Evolutionary conservation across 495 filamentous ascomycete genomes (phyloP).

Genomic region (Lasiosphaeria hispida): DNA sequence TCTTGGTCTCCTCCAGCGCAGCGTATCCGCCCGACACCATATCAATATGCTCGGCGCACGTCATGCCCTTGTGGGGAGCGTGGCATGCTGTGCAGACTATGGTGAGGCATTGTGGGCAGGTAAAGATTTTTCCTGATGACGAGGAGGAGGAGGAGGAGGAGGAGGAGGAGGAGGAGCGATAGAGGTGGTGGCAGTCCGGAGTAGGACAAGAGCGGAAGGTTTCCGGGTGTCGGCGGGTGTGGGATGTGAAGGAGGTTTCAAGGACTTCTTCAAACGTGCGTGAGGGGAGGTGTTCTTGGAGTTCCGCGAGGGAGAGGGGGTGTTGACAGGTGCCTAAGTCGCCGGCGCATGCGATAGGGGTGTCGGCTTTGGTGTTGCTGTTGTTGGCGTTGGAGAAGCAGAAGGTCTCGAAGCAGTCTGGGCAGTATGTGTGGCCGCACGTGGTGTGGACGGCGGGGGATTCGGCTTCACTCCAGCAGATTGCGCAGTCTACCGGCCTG

Average conservation of each 20-base stretch:
- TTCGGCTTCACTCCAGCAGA: slow-evolving; percentile 43
- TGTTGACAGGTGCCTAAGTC: slow-evolving; percentile 24
- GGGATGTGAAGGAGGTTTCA: slow-evolving; percentile 33
- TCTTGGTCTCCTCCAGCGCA: slow-evolving; percentile 30
- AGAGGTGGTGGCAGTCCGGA: slow-evolving; percentile 41
- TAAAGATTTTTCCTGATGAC: slow-evolving; percentile 17
- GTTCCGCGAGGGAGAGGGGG: slow-evolving; percentile 29
- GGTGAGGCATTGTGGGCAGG: slow-evolving; percentile 38
- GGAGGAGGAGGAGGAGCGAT: slow-evolving; percentile 27
- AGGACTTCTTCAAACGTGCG: slow-evolving; percentile 41
- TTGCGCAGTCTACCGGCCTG: slow-evolving; percentile 29
- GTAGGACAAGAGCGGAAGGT: slow-evolving; percentile 41
- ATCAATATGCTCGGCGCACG: slow-evolving; percentile 38
- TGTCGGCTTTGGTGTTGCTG: slow-evolving; percentile 4
- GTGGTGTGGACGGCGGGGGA: slow-evolving; percentile 31
- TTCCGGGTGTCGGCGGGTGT: slow-evolving; percentile 35
- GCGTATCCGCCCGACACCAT: slow-evolving; percentile 26
- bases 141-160: neutral
- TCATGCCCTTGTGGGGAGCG: slow-evolving; percentile 32
- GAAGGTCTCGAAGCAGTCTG: slow-evolving; percentile 40
- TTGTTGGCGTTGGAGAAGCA: slow-evolving; percentile 27
- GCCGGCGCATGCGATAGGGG: slow-evolving; percentile 33
- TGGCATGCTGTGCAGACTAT: slow-evolving; percentile 41
- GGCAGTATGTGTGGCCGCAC: slow-evolving; percentile 48
- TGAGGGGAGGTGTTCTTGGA: slow-evolving; percentile 37